Base-by-base conservation (phyloP, 225 moss, liverwort and hornwort genomes). In the Anthoceros angustus region DNA sequence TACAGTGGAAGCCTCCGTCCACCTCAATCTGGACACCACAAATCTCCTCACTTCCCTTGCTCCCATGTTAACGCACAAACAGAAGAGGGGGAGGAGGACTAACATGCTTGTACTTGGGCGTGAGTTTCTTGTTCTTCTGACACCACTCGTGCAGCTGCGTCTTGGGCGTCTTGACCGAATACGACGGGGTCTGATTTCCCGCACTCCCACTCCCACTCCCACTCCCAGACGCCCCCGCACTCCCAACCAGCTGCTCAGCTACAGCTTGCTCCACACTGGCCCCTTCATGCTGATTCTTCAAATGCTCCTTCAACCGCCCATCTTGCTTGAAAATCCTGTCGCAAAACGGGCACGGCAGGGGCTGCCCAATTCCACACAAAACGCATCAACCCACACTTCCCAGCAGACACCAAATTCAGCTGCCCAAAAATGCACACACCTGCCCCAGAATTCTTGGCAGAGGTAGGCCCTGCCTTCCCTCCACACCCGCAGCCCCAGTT, bases 261-360 rank as follows among this genome's bases (percentile, higher is more conserved):
- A 41, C 41, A 63, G 67, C 72, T 70, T 84, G 75, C 39, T 69
- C 73, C 66, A 71, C 48, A 43, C 69, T 78, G 41, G 80, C 86
- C 42, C 74, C 82, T 32, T 76, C 80, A 71, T 89, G 89, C 67
- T 89, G 86, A 63, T 86, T 89, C 66, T 86, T 89, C 64, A 89
- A 66, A 66, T 89, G 89, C 61, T 86, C 86, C 77, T 89, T 89
- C 68, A 86, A 73, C n/a, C 86, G 84, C 60, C 89, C 89, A 61
- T 89, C 89, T 71, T 89, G 86, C 72, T 86, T 89, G 67, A 89
- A 89, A 43, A 89, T 89, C 78, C 86, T 80, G 43, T 89, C 86
- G 64, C 89, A 89, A 63, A 86, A 89, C 25, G 89, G 82, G 72
- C 86, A 89, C 18, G 86, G 89, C 70, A 89, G 74, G 39, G 84